phyloP scores from a whole-genome alignment of 179 eudicot species.

The Spergularia azorica region DNA sequence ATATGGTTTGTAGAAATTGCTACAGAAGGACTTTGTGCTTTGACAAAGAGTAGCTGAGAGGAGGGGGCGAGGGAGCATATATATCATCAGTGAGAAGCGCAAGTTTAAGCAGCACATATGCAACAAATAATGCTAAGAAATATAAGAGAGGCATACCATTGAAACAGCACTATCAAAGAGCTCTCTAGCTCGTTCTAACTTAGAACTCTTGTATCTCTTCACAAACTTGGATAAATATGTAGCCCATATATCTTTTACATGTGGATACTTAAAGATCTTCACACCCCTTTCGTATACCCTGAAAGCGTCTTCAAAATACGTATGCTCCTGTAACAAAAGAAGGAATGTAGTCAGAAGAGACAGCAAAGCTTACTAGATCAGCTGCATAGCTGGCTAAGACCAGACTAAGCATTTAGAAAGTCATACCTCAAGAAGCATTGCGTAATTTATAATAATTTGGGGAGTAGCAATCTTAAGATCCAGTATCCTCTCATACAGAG shows the following conservation, averaged over 20 bases:
- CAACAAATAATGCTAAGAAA: not conserved
- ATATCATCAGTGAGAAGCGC: not conserved
- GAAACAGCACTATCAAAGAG: constrained; percentile 92
- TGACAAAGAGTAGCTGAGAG: not conserved
- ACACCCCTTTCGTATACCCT: constrained; percentile 96
- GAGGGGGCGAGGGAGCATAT: not conserved
- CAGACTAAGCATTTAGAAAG: not conserved
- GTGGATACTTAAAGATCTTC: constrained; percentile 94
- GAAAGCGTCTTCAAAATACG: constrained; percentile 95
- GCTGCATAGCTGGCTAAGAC: not conserved
- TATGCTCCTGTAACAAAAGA: constrained; percentile 62
- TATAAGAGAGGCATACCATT: constrained; percentile 48
- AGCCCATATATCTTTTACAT: constrained; percentile 94
- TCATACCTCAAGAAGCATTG: constrained; percentile 80
- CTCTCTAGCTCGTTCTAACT: constrained; percentile 88
- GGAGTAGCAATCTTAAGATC: constrained; percentile 94
- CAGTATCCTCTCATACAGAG: constrained; percentile 88
- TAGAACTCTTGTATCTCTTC: constrained; percentile 74
- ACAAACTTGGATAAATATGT: constrained; percentile 92
- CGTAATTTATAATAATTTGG: constrained; percentile 88
- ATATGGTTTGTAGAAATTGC: not conserved
- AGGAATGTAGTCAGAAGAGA: constrained; percentile 15
- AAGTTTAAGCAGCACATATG: not conserved
- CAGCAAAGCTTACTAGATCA: not conserved
- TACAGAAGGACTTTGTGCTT: not conserved